Evolutionary conservation across 1,139 yeast species (phyloP).

Genomic region (Blastobotrys persicus): DNA sequence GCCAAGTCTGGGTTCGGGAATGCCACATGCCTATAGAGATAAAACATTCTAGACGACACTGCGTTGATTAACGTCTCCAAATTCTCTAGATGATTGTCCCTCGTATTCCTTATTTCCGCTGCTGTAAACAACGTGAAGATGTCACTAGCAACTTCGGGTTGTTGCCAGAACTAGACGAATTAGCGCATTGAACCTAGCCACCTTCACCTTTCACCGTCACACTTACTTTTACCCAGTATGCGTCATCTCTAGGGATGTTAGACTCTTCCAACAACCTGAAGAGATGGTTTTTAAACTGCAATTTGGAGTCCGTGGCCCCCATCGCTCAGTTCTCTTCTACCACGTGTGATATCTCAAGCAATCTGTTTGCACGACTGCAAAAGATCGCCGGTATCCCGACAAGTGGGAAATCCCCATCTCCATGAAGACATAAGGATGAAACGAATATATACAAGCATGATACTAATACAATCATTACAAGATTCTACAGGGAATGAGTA

Average conservation of each 20-base stretch:
- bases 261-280: conserved; percentile 56
- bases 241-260: conserved; percentile 46
- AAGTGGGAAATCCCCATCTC: no score
- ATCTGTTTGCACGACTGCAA: no score
- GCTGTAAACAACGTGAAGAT: conserved; percentile 55
- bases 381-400: no score
- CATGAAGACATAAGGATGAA: no score
- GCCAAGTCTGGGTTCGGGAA: conserved; percentile 33
- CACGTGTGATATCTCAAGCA: no score
- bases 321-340: no score
- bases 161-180: conserved; percentile 41
- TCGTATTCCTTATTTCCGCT: conserved; percentile 56
- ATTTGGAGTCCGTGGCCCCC: conserved; percentile 72
- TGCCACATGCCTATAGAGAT: conserved; percentile 28
- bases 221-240: conserved; percentile 51
- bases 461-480: no score
- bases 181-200: neutral
- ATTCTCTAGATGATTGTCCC: conserved; percentile 57
- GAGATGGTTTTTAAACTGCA: conserved; percentile 59
- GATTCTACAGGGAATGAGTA: no score
- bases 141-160: conserved; percentile 50
- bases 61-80: conserved; percentile 53
- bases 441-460: no score
- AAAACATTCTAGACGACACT: conserved; percentile 40
- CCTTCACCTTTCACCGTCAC: neutral